These are phyloP conservation scores for Pinguiococcus pyrenoidosus DNA, from an alignment of 108 stramenopile genomes.

Conservation along the genomic window DNA sequence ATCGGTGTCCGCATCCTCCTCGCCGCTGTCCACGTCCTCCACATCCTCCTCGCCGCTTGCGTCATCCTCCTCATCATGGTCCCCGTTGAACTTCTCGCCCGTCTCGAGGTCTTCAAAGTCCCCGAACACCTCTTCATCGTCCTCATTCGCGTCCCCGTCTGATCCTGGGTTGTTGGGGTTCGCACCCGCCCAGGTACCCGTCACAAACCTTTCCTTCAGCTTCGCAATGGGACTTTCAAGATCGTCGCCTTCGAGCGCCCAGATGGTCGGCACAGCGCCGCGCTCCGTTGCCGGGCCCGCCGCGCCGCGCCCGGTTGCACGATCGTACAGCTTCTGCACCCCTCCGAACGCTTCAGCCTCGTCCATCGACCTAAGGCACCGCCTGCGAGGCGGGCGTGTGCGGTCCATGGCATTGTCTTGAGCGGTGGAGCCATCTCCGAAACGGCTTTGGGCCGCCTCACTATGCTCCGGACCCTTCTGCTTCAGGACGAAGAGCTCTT, in stretches of 20 bases:
- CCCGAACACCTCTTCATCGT: constrained; percentile 46
- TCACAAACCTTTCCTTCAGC: constrained; percentile 79
- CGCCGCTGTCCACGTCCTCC: constrained; percentile 10
- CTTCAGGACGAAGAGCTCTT: constrained; percentile 11
- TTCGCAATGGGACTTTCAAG: constrained; percentile 47
- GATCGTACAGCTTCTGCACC: too few relatives aligned
- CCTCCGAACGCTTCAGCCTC: too few relatives aligned
- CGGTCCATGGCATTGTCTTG: too few relatives aligned
- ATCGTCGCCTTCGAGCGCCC: constrained; percentile 21
- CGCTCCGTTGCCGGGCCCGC: too few relatives aligned
- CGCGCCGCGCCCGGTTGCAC: too few relatives aligned
- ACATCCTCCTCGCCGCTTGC: constrained; percentile 42
- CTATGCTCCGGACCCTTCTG: neutral
- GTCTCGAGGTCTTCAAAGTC: constrained; percentile 89
- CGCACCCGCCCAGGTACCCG: constrained; percentile 68
- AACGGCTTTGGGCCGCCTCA: too few relatives aligned
- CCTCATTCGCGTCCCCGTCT: constrained; percentile 27
- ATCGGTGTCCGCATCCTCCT: constrained; percentile 45
- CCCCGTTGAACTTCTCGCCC: constrained; percentile 38
- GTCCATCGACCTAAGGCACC: too few relatives aligned
- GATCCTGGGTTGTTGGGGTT: constrained; percentile 21
- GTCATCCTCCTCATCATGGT: constrained; percentile 4
- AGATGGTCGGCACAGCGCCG: too few relatives aligned
- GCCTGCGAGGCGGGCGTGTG: too few relatives aligned
- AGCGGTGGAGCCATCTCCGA: too few relatives aligned